Evolutionary conservation across 1,139 yeast genomes (phyloP).

Genomic region (Candida gigantensis): DNA sequence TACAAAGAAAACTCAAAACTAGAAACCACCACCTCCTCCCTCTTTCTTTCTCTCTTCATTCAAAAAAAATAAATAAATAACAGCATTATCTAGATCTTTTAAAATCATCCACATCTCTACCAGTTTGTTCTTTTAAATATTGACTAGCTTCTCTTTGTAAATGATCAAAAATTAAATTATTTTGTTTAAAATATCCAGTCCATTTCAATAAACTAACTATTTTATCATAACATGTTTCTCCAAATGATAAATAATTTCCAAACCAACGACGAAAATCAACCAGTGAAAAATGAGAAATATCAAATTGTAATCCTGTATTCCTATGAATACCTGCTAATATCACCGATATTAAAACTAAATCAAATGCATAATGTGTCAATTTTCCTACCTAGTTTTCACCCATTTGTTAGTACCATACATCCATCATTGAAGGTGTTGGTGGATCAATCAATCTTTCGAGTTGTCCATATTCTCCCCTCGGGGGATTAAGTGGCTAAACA

Average conservation of each 20-base stretch:
- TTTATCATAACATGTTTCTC: conserved; percentile 53
- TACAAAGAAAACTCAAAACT: background rate
- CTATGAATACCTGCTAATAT: conserved; percentile 66
- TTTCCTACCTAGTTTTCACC: conserved; percentile 53
- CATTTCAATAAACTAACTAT: conserved; percentile 38
- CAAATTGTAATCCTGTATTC: conserved; percentile 59
- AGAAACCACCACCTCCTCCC: background rate
- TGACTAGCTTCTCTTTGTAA: conserved; percentile 35
- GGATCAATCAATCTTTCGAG: too few species aligned
- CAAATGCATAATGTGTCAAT: conserved; percentile 57
- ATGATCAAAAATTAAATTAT: conserved; percentile 38
- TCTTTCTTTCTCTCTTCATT: background rate
- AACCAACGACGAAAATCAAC: conserved; percentile 58
- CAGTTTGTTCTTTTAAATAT: conserved; percentile 35
- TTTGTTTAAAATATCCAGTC: conserved; percentile 49
- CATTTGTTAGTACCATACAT: too few species aligned
- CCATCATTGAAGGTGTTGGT: too few species aligned
- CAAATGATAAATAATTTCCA: conserved; percentile 52
- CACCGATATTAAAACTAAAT: conserved; percentile 60
- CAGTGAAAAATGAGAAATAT: conserved; percentile 46
- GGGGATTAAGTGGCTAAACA: too few species aligned
- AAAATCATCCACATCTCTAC: conserved; percentile 29
- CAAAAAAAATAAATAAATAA: background rate
- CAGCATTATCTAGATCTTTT: background rate
- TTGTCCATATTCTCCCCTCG: too few species aligned